Conservation (phyloP, 495 filamentous ascomycete species). For the Xylaria sp. region DNA sequence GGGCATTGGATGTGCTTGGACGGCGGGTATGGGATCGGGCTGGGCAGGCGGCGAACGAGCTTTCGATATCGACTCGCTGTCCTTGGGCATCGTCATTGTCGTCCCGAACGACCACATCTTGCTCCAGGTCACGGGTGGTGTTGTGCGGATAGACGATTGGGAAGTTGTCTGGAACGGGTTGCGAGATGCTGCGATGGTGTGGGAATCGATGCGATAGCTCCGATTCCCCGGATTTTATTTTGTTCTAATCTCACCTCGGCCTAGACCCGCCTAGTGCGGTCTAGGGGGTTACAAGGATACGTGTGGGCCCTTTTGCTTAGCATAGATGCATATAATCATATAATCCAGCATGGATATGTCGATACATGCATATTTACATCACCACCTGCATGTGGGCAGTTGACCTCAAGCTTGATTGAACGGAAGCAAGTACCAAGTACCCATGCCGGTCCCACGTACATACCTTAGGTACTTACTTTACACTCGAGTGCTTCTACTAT, state of each 20-base stretch:
- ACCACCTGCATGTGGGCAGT: too few species aligned
- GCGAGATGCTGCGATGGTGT: neutral
- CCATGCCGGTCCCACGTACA: too few species aligned
- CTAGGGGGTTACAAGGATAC: too few species aligned
- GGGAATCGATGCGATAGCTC: neutral
- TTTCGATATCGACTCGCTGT: conserved; percentile 34
- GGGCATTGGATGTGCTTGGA: neutral
- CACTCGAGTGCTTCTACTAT: too few species aligned
- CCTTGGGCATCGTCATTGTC: conserved; percentile 44
- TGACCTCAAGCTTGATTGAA: too few species aligned
- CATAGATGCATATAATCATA: too few species aligned
- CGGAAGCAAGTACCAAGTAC: too few species aligned
- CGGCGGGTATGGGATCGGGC: conserved; percentile 27
- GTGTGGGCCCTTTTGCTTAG: too few species aligned
- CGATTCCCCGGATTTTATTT: neutral
- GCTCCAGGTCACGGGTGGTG: conserved; percentile 1
- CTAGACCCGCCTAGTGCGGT: neutral
- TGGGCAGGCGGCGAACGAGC: conserved; percentile 1
- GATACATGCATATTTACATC: too few species aligned
- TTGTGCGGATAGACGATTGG: neutral
- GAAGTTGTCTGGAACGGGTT: neutral
- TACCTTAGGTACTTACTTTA: too few species aligned
- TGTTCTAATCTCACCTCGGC: neutral
- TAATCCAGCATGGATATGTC: too few species aligned
- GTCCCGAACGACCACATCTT: conserved; percentile 44